Conservation (phyloP, 176 grass and related monocot genomes). For the Typha latifolia region DNA sequence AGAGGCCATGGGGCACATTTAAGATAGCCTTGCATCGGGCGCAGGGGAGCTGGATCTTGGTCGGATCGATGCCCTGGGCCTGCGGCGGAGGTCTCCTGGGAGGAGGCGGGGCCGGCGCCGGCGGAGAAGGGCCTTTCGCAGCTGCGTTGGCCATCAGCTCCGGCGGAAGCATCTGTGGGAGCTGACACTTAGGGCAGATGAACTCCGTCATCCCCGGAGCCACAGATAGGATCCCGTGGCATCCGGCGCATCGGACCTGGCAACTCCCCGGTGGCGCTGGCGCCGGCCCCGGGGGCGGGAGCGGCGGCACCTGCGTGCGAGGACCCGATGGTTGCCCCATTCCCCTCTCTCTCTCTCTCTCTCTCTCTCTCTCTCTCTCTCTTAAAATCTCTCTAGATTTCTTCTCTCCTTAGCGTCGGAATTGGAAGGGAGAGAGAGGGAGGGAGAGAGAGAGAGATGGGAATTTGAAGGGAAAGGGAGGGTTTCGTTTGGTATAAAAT, state of each 20-base stretch:
- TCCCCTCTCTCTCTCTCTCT: not conserved
- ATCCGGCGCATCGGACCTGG: constrained; percentile 67
- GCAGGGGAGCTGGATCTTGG: constrained; percentile 76
- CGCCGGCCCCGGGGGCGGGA: constrained; percentile 11
- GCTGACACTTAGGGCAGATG: constrained; percentile 71
- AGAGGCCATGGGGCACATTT: constrained; percentile 82
- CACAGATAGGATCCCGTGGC: constrained; percentile 44
- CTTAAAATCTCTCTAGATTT: not conserved
- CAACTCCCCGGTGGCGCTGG: constrained; percentile 13
- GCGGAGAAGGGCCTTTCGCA: constrained; percentile 1
- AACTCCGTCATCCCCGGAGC: constrained; percentile 72
- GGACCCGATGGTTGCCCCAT: not conserved
- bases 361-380: not conserved
- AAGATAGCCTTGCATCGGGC: constrained; percentile 65
- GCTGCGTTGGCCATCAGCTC: constrained; percentile 44
- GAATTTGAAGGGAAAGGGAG: not conserved
- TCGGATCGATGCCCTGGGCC: constrained; percentile 58
- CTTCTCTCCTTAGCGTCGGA: not conserved
- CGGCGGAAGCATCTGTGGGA: constrained; percentile 73
- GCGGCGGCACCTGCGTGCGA: not conserved
- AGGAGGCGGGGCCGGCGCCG: not conserved
- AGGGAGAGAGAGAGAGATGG: not conserved
- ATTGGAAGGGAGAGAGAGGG: not conserved
- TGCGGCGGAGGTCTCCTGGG: constrained; percentile 10
- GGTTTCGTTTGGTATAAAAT: not conserved